A percentile compares a stretch with the other conserved stretches of the same genome.
These are phyloP conservation scores for Rubia peregrina DNA, from an alignment of 305 asterid genomes.

Conservation along the genomic window DNA sequence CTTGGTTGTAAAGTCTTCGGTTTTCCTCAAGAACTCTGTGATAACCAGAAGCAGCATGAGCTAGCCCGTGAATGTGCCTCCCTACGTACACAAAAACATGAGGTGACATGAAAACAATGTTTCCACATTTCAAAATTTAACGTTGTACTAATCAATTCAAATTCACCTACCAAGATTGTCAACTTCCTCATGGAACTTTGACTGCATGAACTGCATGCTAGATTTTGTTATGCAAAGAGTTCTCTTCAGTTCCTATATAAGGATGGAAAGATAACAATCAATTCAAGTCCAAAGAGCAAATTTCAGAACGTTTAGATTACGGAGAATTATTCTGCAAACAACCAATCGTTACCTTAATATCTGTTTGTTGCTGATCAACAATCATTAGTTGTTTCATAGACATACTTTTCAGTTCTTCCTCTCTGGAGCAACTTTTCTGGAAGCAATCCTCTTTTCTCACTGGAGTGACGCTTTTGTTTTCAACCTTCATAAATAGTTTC, in stretches of 20 bases:
- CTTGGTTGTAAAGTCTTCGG: conserved; percentile 94
- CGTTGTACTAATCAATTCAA: conserved; percentile 9
- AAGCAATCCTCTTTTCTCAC: conserved; percentile 30
- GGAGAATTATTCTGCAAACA: background rate
- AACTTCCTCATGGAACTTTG: conserved; percentile 77
- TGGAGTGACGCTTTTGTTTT: conserved; percentile 26
- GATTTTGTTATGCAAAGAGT: conserved; percentile 71
- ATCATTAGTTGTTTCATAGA: conserved; percentile 45
- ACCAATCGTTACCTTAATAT: conserved; percentile 45
- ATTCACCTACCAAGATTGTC: conserved; percentile 55
- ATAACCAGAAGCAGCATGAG: conserved; percentile 96
- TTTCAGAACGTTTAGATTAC: background rate
- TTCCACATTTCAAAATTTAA: background rate
- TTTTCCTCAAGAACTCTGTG: conserved; percentile 96
- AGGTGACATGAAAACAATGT: conserved; percentile 3
- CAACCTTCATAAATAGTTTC: conserved; percentile 33
- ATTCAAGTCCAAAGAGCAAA: conserved; percentile 6
- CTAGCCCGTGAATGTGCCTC: conserved; percentile 70
- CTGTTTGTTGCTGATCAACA: conserved; percentile 65
- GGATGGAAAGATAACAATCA: conserved; percentile 13
- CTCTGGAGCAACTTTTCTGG: conserved; percentile 30
- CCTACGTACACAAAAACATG: conserved; percentile 34
- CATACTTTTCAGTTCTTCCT: conserved; percentile 40
- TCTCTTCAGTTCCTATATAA: conserved; percentile 61
- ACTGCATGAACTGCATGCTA: conserved; percentile 89